Evolutionary conservation across 2,329 filamentous ascomycete genomes (phyloP).

Genomic region (Cryphonectria naterciae): DNA sequence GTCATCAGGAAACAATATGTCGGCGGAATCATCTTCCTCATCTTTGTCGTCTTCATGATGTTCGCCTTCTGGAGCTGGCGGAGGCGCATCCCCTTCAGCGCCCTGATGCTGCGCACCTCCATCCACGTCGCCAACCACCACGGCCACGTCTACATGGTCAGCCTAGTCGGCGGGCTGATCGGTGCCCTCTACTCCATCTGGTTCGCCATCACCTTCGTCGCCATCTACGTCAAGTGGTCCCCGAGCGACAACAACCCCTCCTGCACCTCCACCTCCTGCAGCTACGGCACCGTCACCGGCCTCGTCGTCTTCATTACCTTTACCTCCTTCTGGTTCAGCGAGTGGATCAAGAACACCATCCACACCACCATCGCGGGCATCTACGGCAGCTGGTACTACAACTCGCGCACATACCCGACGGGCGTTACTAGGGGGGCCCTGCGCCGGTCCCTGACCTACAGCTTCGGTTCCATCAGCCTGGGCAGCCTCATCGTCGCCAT

Average conservation of each 20-base stretch:
- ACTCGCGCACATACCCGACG: conserved; percentile 68
- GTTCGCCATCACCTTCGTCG: conserved; percentile 84
- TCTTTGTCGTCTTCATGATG: conserved; percentile 80
- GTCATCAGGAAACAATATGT: conserved; percentile 76
- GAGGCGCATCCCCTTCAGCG: conserved; percentile 85
- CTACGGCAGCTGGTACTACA: conserved; percentile 94
- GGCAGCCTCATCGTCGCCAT: conserved; percentile 86
- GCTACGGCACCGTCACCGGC: conserved; percentile 78
- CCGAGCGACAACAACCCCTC: conserved; percentile 59
- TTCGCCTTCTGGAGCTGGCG: conserved; percentile 91
- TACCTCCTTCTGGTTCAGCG: conserved; percentile 90
- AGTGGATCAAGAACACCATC: conserved; percentile 92
- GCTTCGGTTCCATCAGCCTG: conserved; percentile 87
- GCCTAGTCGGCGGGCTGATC: conserved; percentile 77
- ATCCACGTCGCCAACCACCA: conserved; percentile 84
- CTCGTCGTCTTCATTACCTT: conserved; percentile 87
- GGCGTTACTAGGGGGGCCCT: conserved; percentile 83
- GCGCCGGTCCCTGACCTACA: conserved; percentile 82
- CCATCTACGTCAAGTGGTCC: conserved; percentile 83
- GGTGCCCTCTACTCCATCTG: conserved; percentile 79
- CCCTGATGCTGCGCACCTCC: conserved; percentile 83
- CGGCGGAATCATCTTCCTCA: conserved; percentile 83
- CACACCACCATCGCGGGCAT: conserved; percentile 86
- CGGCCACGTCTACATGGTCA: conserved; percentile 86
- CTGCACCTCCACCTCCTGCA: conserved; percentile 63